Base-by-base conservation (phyloP, 129 eudicot genomes). In the carrot (Daucus carota) region DNA sequence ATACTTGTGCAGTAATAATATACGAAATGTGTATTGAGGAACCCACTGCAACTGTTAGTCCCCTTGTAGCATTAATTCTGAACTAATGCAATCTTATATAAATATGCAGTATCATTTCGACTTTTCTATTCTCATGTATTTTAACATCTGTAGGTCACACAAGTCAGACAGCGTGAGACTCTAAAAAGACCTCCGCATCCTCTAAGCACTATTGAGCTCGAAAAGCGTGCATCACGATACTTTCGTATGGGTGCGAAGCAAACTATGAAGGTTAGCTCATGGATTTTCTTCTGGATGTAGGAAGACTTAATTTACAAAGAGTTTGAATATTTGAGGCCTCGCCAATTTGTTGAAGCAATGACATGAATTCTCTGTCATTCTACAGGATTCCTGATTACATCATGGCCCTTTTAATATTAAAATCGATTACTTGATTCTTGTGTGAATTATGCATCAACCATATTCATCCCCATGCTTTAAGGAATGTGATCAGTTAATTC, bases 191-290 rank as follows among this genome's bases (percentile, higher is more conserved):
- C 98, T 80, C 98, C 98, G 54, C 81, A 89, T 73, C 98, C 98
- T 75, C 82, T 94, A 57, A 94, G 88, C 85, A 94, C 98, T 43
- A 89, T 94, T 42, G 98, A 94, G 92, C 97, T 94, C 79, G 98
- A 91, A 75, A 94, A 94, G 78, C 97, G 98, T 70, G 97, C 98
- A 70, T 94, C 98, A 38, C 92, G 96, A 59, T 94, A 91, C 84
- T 91, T 89, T 80, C 78, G 90, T 24, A 91, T 94, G 93, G 89
- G 98, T 83, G 85, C 98, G 31, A 93, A 86, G 52, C 89, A 85
- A 42, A 91, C 99, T 65, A 94, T 94, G 99, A 94, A 94, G 92
- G 98, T 89, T 40, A 67, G 80, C 60, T 42, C 31, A 26, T 10
- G 33, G 6, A 40, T 38, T 40, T 40, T 70, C 18, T 40, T 52